A percentile compares a stretch with the other conserved stretches of the same genome.
phyloP scores from a whole-genome alignment of 805 yeast genomes.

The Cyberlindnera euphorbiiphila region DNA sequence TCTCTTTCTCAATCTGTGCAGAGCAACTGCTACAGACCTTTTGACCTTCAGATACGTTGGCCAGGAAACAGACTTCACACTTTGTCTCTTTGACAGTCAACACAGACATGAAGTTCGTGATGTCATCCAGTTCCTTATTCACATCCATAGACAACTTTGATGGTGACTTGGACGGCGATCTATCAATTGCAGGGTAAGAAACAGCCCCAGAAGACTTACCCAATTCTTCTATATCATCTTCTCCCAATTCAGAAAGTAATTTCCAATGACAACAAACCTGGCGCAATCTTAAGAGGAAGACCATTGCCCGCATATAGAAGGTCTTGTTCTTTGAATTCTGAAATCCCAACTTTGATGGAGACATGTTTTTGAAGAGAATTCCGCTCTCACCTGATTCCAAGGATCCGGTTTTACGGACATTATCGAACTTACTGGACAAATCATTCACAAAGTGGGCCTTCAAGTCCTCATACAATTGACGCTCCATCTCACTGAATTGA shows the following conservation, averaged over 20 bases:
- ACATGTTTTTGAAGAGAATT: conserved; percentile 6
- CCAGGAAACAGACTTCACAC: conserved; percentile 25
- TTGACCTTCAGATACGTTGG: conserved; percentile 11
- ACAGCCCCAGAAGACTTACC: conserved; percentile 3
- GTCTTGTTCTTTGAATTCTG: conserved; percentile 7
- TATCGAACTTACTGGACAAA: conserved; percentile 8
- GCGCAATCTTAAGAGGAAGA: conserved; percentile 33
- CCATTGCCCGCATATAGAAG: conserved; percentile 27
- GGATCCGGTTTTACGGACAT: neutral
- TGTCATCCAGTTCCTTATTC: conserved; percentile 20
- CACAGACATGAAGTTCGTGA: conserved; percentile 21
- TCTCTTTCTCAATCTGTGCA: conserved; percentile 15
- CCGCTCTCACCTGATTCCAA: conserved; percentile 9
- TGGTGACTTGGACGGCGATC: conserved; percentile 14
- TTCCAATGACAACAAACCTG: conserved; percentile 37
- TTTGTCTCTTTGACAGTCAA: conserved; percentile 24
- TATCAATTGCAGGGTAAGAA: neutral
- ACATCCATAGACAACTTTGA: conserved; percentile 11
- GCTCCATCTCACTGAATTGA: conserved; percentile 27
- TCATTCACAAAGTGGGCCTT: conserved; percentile 16
- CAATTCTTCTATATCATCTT: conserved; percentile 17
- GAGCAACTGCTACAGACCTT: conserved; percentile 17
- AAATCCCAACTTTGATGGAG: conserved; percentile 14
- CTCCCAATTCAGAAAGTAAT: conserved; percentile 14
- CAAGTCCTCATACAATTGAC: conserved; percentile 26